A percentile compares a stretch with the other conserved stretches of the same genome.
Conservation (phyloP, 1,284 basidiomycete species). For the Trametes versicolor region DNA sequence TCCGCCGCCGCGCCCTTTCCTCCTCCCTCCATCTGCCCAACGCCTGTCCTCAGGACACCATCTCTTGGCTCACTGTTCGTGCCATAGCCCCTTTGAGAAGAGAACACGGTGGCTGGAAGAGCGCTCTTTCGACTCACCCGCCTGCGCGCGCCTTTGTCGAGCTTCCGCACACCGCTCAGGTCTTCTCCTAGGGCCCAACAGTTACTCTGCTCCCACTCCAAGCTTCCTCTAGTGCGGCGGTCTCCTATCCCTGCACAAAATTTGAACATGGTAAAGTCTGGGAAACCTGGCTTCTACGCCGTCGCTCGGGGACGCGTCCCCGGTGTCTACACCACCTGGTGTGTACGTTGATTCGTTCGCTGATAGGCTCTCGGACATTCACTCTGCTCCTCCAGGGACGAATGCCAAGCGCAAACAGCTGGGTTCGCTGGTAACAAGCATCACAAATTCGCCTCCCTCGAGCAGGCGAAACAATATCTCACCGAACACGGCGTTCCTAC, state of each 20-base stretch:
- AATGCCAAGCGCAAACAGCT: constrained; percentile 67
- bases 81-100: too few relatives aligned
- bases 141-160: not conserved
- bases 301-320: constrained; percentile 41
- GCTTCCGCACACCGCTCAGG: not conserved
- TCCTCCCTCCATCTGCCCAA: too few relatives aligned
- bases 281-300: constrained; percentile 39
- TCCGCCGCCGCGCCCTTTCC: too few relatives aligned
- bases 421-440: constrained; percentile 65
- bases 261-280: constrained; percentile 33
- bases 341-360: constrained; percentile 7
- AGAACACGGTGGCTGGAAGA: not conserved
- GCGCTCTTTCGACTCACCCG: not conserved
- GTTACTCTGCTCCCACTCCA: not conserved
- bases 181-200: not conserved
- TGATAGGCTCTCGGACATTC: not conserved
- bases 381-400: constrained; percentile 52
- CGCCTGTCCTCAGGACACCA: too few relatives aligned
- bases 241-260: not conserved
- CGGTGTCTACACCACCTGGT: constrained; percentile 43
- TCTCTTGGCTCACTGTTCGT: too few relatives aligned
- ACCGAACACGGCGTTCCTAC: constrained; percentile 17
- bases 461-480: constrained; percentile 58
- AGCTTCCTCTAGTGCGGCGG: too few relatives aligned
- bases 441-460: constrained; percentile 66